Percentiles rank a stretch among this genome's conserved stretches.
These are phyloP conservation scores for Amanita phalloides DNA, from an alignment of 768 basidiomycete genomes.

Conservation along the genomic window DNA sequence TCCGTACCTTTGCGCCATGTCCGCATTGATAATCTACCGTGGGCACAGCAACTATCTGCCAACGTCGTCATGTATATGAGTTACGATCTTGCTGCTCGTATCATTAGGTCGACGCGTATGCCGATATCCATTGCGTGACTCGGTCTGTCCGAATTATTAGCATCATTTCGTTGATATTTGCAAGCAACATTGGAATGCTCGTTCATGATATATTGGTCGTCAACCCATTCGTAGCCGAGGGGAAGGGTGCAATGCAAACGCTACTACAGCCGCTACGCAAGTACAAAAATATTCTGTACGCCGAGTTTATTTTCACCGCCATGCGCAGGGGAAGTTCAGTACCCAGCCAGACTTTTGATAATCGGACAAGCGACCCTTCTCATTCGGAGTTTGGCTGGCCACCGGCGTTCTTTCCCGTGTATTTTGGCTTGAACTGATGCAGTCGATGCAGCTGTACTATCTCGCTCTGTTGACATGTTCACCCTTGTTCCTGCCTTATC, in stretches of 20 bases:
- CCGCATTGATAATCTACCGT: neutral
- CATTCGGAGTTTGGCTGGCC: conserved; percentile 80
- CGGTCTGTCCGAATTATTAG: conserved; percentile 65
- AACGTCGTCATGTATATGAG: conserved; percentile 21
- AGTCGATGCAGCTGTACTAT: conserved; percentile 66
- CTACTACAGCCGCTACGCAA: conserved; percentile 17
- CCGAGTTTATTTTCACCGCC: conserved; percentile 7
- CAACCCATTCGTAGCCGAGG: conserved; percentile 44
- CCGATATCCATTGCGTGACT: neutral
- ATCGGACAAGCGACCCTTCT: conserved; percentile 77
- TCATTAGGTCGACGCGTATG: neutral
- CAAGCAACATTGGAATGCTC: conserved; percentile 67
- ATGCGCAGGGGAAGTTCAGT: conserved; percentile 59
- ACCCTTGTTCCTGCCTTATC: conserved; percentile 79
- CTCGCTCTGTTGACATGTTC: conserved; percentile 78
- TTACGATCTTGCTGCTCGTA: neutral
- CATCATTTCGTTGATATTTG: conserved; percentile 67
- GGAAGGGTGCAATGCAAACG: conserved; percentile 18
- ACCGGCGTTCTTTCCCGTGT: conserved; percentile 69
- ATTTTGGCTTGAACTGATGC: conserved; percentile 84
- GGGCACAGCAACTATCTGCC: neutral
- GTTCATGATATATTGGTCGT: conserved; percentile 69
- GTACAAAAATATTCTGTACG: conserved; percentile 56
- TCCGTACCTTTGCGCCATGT: neutral
- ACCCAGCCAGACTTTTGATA: conserved; percentile 86